A percentile compares a stretch with the other conserved stretches of the same genome.
These are phyloP conservation scores for Ophiostoma ips DNA, from an alignment of 2,329 filamentous ascomycete genomes.

Conservation along the genomic window DNA sequence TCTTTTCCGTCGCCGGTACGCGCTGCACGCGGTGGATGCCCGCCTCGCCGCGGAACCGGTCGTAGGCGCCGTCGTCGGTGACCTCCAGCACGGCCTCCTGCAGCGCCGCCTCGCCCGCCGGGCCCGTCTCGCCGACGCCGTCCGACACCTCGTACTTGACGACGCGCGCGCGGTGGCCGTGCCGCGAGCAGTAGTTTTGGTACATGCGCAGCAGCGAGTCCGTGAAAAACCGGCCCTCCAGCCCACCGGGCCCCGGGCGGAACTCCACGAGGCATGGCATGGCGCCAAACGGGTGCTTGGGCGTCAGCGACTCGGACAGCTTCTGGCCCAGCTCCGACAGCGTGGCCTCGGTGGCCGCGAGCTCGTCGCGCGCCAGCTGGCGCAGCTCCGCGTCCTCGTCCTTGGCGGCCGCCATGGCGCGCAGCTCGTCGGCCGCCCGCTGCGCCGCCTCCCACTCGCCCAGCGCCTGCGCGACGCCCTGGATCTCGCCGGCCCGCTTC, in stretches of 20 bases:
- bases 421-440: slow-evolving; percentile 39
- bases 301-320: slow-evolving; percentile 67
- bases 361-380: slow-evolving; percentile 67
- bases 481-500: slow-evolving; percentile 47
- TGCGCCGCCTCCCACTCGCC: slow-evolving; percentile 43
- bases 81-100: slow-evolving; percentile 83
- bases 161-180: slow-evolving; percentile 50
- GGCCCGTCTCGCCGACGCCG: slow-evolving; percentile 38
- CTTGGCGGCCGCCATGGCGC: slow-evolving; percentile 32
- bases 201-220: slow-evolving; percentile 88
- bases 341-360: slow-evolving; percentile 47
- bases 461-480: slow-evolving; percentile 41
- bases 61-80: slow-evolving; percentile 63
- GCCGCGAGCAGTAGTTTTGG: slow-evolving; percentile 51
- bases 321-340: slow-evolving; percentile 50
- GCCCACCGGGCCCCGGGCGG: slow-evolving; percentile 78
- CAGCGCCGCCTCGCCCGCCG: slow-evolving; percentile 52
- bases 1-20: slow-evolving; percentile 79
- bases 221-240: slow-evolving; percentile 83
- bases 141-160: slow-evolving; percentile 73
- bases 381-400: slow-evolving; percentile 58
- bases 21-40: slow-evolving; percentile 93
- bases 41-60: slow-evolving; percentile 68
- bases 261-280: slow-evolving; percentile 88
- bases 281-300: slow-evolving; percentile 76